Evolutionary conservation across 768 basidiomycete genomes (phyloP).

Genomic region (Pulveroboletus sp.): DNA sequence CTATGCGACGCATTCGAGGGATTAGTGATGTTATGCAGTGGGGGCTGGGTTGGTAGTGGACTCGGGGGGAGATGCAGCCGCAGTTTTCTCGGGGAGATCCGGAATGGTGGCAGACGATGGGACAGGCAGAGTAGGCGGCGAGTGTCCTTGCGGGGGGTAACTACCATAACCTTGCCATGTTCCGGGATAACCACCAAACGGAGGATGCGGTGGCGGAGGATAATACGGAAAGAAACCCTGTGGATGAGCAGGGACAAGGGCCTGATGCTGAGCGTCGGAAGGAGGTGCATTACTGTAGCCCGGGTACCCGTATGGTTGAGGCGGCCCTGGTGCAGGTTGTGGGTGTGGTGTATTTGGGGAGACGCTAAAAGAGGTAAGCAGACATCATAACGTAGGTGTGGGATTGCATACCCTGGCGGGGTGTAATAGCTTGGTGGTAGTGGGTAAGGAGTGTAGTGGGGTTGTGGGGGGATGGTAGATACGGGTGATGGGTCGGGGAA

Average conservation of each 20-base stretch:
- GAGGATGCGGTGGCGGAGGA: conserved; percentile 23
- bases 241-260: conserved; percentile 14
- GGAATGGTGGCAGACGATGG: conserved; percentile 12
- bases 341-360: conserved; percentile 22
- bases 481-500: conserved; percentile 29
- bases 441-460: conserved; percentile 33
- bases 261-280: conserved; percentile 27
- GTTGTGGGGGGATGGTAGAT: conserved; percentile 22
- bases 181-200: conserved; percentile 29
- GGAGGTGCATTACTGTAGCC: conserved; percentile 19
- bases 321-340: conserved; percentile 8
- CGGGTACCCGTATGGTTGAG: conserved; percentile 25
- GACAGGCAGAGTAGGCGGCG: conserved; percentile 16
- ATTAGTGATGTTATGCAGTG: conserved; percentile 19
- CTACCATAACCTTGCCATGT: conserved; percentile 29
- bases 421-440: conserved; percentile 32
- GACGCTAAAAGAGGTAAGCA: conserved; percentile 17
- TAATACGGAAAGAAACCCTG: conserved; percentile 34
- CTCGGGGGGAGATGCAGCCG: conserved; percentile 20
- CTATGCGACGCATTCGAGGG: conserved; percentile 13
- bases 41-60: conserved; percentile 13
- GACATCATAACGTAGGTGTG: conserved; percentile 1
- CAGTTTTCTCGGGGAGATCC: conserved; percentile 26
- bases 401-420: conserved; percentile 22
- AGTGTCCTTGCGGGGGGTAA: conserved; percentile 29